A percentile compares a stretch with the other conserved stretches of the same genome.
phyloP scores from a whole-genome alignment of 2,329 filamentous ascomycete genomes.

The Neobulgaria alba region DNA sequence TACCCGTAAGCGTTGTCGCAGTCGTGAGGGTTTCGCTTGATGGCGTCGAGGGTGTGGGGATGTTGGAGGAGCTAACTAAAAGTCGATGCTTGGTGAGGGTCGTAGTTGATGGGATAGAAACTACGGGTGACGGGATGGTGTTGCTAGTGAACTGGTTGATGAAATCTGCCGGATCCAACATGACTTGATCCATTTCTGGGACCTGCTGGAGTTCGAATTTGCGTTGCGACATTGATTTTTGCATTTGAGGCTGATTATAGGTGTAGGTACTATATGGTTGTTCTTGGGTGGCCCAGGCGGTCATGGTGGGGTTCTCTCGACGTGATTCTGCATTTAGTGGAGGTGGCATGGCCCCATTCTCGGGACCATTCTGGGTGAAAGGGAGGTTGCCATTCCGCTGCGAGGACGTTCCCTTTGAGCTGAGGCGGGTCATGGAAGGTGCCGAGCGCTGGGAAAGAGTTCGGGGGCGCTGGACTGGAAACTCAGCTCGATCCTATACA shows the following conservation, averaged over 20 bases:
- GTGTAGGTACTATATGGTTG: conserved; percentile 21
- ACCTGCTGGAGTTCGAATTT: conserved; percentile 21
- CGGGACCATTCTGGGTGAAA: conserved; percentile 22
- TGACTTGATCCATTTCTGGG: conserved; percentile 19
- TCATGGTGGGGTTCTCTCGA: conserved; percentile 19
- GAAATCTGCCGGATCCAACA: conserved; percentile 19
- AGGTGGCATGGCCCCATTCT: conserved; percentile 18
- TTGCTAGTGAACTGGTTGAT: conserved; percentile 13
- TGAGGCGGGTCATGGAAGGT: conserved; percentile 23
- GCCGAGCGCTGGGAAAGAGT: conserved; percentile 25
- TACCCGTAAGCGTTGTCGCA: conserved; percentile 25
- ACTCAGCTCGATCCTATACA: conserved; percentile 22
- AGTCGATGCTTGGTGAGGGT: conserved; percentile 14
- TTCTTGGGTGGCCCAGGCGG: conserved; percentile 23
- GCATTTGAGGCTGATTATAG: conserved; percentile 17
- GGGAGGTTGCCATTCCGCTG: conserved; percentile 19
- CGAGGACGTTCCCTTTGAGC: conserved; percentile 22
- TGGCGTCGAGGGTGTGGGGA: conserved; percentile 25
- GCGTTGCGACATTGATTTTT: conserved; percentile 18
- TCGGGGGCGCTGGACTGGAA: conserved; percentile 14
- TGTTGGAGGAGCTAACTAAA: conserved; percentile 16
- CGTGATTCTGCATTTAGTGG: conserved; percentile 17
- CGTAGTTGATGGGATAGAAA: conserved; percentile 14
- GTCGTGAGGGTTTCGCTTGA: conserved; percentile 25
- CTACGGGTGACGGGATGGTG: conserved; percentile 9